Evolutionary conservation across 2,329 filamentous ascomycete genomes (phyloP), one percentile per base, ranked within the genome.

Genomic region (Arthrinium puccinioides): DNA sequence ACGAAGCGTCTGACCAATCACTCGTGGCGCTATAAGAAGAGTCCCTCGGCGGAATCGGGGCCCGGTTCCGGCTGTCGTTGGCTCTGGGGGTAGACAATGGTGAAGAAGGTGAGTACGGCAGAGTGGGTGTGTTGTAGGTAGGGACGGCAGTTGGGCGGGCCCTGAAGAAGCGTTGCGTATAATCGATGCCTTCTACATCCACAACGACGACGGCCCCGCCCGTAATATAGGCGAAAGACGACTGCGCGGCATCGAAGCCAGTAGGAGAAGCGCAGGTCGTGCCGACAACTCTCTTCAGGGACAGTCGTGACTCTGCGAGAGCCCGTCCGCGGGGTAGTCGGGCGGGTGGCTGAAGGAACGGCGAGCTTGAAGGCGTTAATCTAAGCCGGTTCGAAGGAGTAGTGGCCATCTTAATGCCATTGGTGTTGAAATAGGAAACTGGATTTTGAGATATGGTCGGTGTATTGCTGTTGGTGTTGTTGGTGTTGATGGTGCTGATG

Each of bases 131-230:
- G 55, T 76, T 44, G 69, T 84, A 60, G 58, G 76, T 44, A 57
- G 88, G 84, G 27, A 84, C 60, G 6, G 87, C 84, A 16, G 80
- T 79, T 9, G 89, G 88, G 21, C 86, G 78, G 27, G 90, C 92
- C 54, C 88, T 79, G 66, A 87, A 97, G 67, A 97, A 97, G 42
- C 87, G 82, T 58, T 97, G 90, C 2, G 74, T 74, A 52, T 74
- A 76, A 35, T 67, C 60, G 54, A 84, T 70, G 36, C 79, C 76
- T 45, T 87, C 77, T 36, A 96, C 70, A 48, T 85, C 81, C 7
- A 89, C 87, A 14, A 97, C 77, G 1, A 98, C 87, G n/a, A 87
- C 90, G 29, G 90, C 87, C 9, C 88, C 92, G 38, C 92, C 92
- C 8, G 92, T 90, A 45, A 88, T 89, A 58, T 94, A 92, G 38